A percentile compares a stretch with the other conserved stretches of the same genome.
These are phyloP conservation scores for Collybia mongolica DNA, from an alignment of 768 basidiomycete species.

Conservation along the genomic window DNA sequence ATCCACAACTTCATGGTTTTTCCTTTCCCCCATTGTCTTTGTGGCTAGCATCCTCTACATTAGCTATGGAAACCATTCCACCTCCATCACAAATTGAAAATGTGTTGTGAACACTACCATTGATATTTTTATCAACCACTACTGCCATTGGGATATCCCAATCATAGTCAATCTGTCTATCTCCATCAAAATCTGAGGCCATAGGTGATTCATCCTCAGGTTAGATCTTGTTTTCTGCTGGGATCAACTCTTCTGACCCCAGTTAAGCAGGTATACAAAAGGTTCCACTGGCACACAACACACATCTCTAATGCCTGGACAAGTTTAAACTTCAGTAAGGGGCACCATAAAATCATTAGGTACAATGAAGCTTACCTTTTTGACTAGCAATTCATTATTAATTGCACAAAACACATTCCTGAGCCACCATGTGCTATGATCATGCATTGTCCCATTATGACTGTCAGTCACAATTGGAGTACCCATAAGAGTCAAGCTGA, in stretches of 20 bases:
- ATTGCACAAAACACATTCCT: background rate
- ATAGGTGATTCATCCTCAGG: background rate
- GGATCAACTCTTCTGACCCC: background rate
- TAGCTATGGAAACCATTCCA: background rate
- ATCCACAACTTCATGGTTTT: background rate
- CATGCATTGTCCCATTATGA: background rate
- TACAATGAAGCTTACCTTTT: conserved; percentile 1
- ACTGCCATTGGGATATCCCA: background rate
- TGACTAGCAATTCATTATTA: background rate
- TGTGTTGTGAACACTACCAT: background rate
- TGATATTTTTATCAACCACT: background rate
- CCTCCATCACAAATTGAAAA: background rate
- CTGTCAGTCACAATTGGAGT: background rate
- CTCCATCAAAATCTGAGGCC: background rate
- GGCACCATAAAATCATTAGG: background rate
- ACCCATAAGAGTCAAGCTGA: conserved; percentile 16
- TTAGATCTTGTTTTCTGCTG: background rate
- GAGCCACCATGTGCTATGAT: background rate
- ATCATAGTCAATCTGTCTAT: background rate
- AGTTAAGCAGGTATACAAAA: background rate
- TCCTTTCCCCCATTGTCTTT: background rate
- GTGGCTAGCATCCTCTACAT: background rate
- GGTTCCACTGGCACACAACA: background rate
- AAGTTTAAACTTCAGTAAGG: background rate
- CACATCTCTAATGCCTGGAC: background rate